phyloP scores from a whole-genome alignment of 2,329 filamentous ascomycete species.

The Tympanopsis confertula region DNA sequence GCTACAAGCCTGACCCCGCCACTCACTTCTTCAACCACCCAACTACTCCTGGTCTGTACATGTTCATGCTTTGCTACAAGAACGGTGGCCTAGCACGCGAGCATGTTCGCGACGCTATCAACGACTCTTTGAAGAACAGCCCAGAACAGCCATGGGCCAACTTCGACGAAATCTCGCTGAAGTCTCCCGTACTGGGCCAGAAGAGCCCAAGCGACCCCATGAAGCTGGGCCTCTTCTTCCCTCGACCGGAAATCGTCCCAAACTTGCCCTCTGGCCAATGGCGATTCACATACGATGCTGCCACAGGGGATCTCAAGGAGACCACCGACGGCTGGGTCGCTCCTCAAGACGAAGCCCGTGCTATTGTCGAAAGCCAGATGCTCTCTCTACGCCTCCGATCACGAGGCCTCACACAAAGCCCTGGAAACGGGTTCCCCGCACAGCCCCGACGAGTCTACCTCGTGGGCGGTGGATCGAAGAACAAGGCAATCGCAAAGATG shows the following conservation, averaged over 20 bases:
- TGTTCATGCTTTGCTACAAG: conserved; percentile 99
- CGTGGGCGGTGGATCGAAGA: conserved; percentile 82
- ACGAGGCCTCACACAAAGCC: conserved; percentile 56
- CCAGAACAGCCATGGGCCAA: conserved; percentile 52
- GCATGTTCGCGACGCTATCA: conserved; percentile 72
- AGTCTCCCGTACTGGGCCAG: conserved; percentile 59
- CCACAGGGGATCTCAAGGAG: conserved; percentile 11
- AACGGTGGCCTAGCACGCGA: conserved; percentile 92
- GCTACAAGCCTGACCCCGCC: conserved; percentile 76
- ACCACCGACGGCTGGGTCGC: conserved; percentile 37
- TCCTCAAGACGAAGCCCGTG: conserved; percentile 58
- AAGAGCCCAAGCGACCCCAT: conserved; percentile 31
- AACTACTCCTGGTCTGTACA: conserved; percentile 79
- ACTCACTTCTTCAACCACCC: conserved; percentile 99
- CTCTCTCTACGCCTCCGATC: conserved; percentile 82
- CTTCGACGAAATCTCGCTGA: conserved; percentile 66
- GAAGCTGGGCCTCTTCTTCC: conserved; percentile 91
- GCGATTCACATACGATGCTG: conserved; percentile 53
- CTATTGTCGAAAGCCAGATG: conserved; percentile 89
- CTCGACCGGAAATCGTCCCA: conserved; percentile 87
- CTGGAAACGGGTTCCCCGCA: conserved; percentile 48
- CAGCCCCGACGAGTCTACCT: conserved; percentile 87
- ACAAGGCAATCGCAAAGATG: conserved; percentile 76
- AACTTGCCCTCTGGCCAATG: conserved; percentile 79
- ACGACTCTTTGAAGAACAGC: conserved; percentile 28